Evolutionary conservation across 495 filamentous ascomycete genomes (phyloP), one percentile per base, ranked within the genome.

Genomic region (Daldinia vernicosa): DNA sequence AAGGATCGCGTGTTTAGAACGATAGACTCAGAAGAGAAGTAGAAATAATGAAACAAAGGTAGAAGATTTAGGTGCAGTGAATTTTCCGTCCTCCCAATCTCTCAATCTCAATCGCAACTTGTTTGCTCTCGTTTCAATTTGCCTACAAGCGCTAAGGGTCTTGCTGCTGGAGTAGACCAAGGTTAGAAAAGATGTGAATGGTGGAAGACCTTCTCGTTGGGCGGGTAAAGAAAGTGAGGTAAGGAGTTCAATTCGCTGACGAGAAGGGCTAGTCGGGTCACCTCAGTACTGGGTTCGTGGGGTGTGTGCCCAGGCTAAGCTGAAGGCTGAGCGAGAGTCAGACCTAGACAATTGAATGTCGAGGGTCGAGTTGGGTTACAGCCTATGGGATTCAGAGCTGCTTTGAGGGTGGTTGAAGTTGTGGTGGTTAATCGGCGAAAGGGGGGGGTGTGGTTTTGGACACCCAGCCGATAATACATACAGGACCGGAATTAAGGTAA

Each of bases 221-320:
- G 71, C 71, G 71, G 71, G 67, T 74, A 73, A 69, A 74, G 33
- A 61, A 57, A 55, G 40, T 39, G 24, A 74, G 54, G 71, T 70
- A 70, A 71, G 63, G 59, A 74, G 67, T 67, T 55, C 71, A 71
- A 74, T 74, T 74, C 71, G 71, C 67, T 71, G 67, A 74, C 71
- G 61, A 67, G 71, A 64, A 53, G 59, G 63, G 58, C 61, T 73
- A 73, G 66, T 73, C 61, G 32, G 54, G 61, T 50, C 55, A 43
- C 28, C 52, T 63, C 60, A 43, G 14, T 52, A 33, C 54, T 63
- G 37, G 67, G 60, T 40, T 63, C 17, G 19, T 45, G 33, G 56
- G 35, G 24, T 56, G 51, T 53, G 22, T 60, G 35, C 37, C 60
- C 60, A 32, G 60, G 67, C 47, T 56, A 61, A 63, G 70, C 65